Percentiles rank a stretch among this genome's conserved stretches.
Conservation (phyloP, 2,329 filamentous ascomycete species). For the Botryotinia calthae region DNA sequence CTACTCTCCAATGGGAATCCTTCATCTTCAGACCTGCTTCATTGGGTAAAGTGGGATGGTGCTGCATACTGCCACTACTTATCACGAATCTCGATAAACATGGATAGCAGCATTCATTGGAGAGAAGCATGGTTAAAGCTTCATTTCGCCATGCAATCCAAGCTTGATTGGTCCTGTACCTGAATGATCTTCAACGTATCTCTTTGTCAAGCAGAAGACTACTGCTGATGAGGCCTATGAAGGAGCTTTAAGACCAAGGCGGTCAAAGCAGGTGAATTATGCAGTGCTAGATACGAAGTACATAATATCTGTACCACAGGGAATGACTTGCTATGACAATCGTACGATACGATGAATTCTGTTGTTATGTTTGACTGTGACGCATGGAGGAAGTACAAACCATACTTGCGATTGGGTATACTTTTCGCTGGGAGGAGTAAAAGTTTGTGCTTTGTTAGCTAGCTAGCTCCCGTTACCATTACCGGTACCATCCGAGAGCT, state of each 20-base stretch:
- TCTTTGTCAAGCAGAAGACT: neutral
- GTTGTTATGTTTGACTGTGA: neutral
- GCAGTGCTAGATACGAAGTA: neutral
- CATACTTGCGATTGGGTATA: too few species aligned
- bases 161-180: neutral
- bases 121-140: neutral
- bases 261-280: neutral
- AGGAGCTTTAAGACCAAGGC: neutral
- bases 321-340: neutral
- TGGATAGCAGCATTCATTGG: neutral
- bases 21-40: slow-evolving; percentile 2
- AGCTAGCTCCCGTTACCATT: neutral
- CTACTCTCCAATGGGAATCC: neutral
- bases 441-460: neutral
- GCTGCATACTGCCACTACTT: neutral
- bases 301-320: neutral
- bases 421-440: neutral
- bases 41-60: neutral
- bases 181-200: neutral
- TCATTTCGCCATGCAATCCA: neutral
- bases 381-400: neutral
- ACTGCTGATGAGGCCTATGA: neutral
- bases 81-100: slow-evolving; percentile 10
- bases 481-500: neutral
- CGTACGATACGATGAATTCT: neutral